phyloP scores from a whole-genome alignment of 768 basidiomycete genomes.

The Xerocomus spinulosus region DNA sequence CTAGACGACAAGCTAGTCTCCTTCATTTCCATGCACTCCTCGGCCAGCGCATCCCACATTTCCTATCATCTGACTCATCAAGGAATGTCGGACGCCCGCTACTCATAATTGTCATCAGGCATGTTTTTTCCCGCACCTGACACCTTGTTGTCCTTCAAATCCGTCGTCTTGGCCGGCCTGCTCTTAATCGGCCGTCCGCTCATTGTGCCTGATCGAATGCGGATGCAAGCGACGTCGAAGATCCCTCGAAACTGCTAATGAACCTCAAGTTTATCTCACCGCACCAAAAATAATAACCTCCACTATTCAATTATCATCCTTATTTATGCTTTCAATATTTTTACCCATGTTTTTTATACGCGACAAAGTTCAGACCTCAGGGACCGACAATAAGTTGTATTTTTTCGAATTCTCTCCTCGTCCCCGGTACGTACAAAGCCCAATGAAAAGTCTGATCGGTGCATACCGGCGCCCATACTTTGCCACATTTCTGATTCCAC shows the following conservation, averaged over 20 bases:
- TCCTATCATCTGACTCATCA: conserved; percentile 13
- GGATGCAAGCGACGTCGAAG: conserved; percentile 24
- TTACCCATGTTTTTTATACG: conserved; percentile 8
- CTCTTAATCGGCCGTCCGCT: conserved; percentile 3
- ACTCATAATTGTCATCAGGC: conserved; percentile 14
- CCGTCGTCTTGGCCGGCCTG: not conserved
- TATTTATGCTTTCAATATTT: conserved; percentile 27
- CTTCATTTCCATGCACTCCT: conserved; percentile 23
- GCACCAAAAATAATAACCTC: conserved; percentile 33
- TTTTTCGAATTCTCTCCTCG: not conserved
- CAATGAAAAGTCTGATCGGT: too few relatives aligned
- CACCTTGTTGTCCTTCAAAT: not conserved
- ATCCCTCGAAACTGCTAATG: conserved; percentile 11
- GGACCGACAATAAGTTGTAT: not conserved
- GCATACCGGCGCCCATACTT: conserved; percentile 5
- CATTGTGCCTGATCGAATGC: conserved; percentile 27
- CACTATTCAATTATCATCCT: conserved; percentile 3
- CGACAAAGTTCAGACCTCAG: not conserved
- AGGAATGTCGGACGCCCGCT: conserved; percentile 19
- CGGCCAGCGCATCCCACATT: conserved; percentile 15
- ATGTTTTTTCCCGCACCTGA: conserved; percentile 5
- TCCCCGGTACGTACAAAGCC: too few relatives aligned
- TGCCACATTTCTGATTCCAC: conserved; percentile 10
- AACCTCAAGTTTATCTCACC: conserved; percentile 23
- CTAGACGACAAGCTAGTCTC: not conserved